Evolutionary conservation across 306 rosid genomes (phyloP), one percentile per base, ranked within the genome.

Genomic region (Psophocarpus tetragonolobus): DNA sequence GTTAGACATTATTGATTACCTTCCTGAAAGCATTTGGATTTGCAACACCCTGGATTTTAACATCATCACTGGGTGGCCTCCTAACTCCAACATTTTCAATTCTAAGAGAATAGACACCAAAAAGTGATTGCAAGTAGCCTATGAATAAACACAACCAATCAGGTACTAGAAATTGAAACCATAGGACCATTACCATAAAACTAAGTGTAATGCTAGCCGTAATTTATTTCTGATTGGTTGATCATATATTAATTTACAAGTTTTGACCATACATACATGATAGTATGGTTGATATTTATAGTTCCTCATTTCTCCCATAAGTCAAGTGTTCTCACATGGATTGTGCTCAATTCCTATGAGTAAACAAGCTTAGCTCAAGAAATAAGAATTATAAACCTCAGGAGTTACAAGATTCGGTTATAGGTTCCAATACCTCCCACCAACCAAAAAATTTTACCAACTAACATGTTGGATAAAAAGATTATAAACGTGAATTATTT

Each of bases 111-210:
- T 91, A 86, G 41, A 95, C 90, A 61, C 97, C 96, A 65, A 81
- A 92, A 48, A 83, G 81, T 77, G 98, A 95, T 82, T 95, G 97
- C 90, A 95, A 53, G 83, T 88, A 92, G 75, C 98, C 97, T 95
- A 81, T 33, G 44, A 63, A 78, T 17, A 74, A n/a, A 38, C 8
- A 75, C 1, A 42, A 60, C 17, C 30, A 42, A 20, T 8, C 57
- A 71, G 18, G 50, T 70, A 61, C 45, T 44, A 76, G 74, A 60
- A 62, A 20, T 61, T 7, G 65, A 56, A 81, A 81, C 76, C 76
- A 56, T 8, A 50, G 6, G 57, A 24, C 50, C 56, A 50, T 21
- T 18, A 18, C 4, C 58, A 18, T 48, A 48, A 48, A 51, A 51
- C 20, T 48, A 17, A 18, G 20, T 18, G 13, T 51, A 26, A 51